Base-by-base conservation (phyloP, 78 protist species). In the Dictyostelium purpureum region DNA sequence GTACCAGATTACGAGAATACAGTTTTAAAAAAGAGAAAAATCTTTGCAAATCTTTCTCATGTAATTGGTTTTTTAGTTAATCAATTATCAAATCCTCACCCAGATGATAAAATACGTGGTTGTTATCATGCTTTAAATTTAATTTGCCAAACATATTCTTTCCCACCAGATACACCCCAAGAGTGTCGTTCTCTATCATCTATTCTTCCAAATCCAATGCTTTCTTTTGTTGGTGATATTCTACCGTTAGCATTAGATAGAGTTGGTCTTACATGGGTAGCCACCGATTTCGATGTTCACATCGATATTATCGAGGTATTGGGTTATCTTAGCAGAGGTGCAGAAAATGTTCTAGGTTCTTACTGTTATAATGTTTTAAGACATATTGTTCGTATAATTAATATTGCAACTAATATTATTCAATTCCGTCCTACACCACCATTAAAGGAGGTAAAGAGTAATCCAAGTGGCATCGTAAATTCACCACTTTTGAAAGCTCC, bases 361-460 rank as follows among this genome's bases (percentile, higher is more conserved):
- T 85, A 85, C 26, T 85, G 92, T 21, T 82, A 85, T 28, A 85
- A 85, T 73, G 92, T 85, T 0, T 70, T 85, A 4, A 18, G 92
- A 4, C 92, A 85, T 10, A 70, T 85, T 43, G 78, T 77, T 19
- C 31, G 92, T 21, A 85, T 85, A 10, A 73, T 85, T 9, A 85
- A 85, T 47, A 85, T 85, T 33, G 52, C 79, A 0, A 71, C 92
- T 1, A 85, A 85, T 47, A 85, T 85, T 37, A 63, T 85, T 28
- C 92, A 85, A 35, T 85, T 85, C 57, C 67, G 92, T 31, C 92
- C 92, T 1, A 85, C 92, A 21, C 92, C 92, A 56, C 92, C 92
- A 43, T 33, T 85, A 12, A 85, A 85, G 47, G 92, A 85, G 57
- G 76, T 73, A 1, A 70, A 73, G 21, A 28, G 66, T 14, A 47